Evolutionary conservation across 2,329 filamentous ascomycete species (phyloP), one percentile per base, ranked within the genome.

Genomic region (Tolypocladium album): DNA sequence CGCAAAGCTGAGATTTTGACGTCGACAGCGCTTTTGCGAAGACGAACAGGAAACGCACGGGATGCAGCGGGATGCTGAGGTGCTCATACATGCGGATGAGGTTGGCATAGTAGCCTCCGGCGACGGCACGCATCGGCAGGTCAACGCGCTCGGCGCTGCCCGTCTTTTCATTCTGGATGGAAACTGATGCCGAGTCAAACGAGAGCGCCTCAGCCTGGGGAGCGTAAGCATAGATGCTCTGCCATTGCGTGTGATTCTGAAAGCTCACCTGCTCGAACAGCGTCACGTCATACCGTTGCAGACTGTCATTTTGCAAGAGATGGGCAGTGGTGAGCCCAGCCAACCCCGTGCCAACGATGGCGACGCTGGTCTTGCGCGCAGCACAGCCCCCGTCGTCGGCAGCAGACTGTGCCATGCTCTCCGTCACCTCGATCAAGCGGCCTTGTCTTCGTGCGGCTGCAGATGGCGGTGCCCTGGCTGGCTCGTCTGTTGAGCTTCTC

Each of bases 81-180:
- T 83, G 73, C 34, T 79, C 72, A 67, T 86, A 86, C 78, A 87
- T 81, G 34, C 74, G 72, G 62, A 75, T 77, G 56, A 86, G 70
- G 62, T 84, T 82, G 55, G 70, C 67, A 65, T 86, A 85, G 68
- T 82, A 86, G 24, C 75, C 73, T 9, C 67, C 70, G 0, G 71
- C 70, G 59, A 67, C 68, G 4, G 72, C 71, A 34, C 75, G 73
- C 69, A 74, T 74, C 5, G 75, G 75, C 5, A 77, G 59, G 58
- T 77, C 74, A 40, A 77, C 66, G 12, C 73, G 69, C 62, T 76
- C 75, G 9, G 64, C 62, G 1, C 59, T 20, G 50, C 68, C 68
- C 8, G 69, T 70, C 11, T 58, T 62, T 8, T 67, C 66, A 58
- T 76, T 69, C 13, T 65, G 64, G 47, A 77, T 61, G 0, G 73